Percentiles rank a stretch among this genome's conserved stretches.
phyloP scores from a whole-genome alignment of 139 green algal genomes.

The Volvox reticuliferus region DNA sequence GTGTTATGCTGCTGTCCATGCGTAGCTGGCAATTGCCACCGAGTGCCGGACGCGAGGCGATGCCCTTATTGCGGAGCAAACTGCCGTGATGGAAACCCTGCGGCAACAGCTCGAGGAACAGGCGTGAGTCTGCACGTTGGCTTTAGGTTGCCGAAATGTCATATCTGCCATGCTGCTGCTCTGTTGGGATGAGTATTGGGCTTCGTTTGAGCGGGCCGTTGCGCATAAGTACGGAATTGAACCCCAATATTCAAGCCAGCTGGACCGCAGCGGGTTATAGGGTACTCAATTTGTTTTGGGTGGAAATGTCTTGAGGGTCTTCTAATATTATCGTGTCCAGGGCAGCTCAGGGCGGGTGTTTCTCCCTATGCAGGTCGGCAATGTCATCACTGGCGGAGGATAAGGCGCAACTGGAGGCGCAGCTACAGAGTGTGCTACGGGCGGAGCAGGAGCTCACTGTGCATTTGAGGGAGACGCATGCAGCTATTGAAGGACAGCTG shows the following conservation, averaged over 20 bases:
- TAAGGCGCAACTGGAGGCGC: constrained; percentile 40
- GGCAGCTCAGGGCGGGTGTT: neutral
- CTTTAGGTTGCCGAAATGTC: too few species aligned
- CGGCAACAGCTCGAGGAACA: constrained; percentile 22
- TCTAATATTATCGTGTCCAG: too few species aligned
- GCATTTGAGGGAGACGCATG: constrained; percentile 43
- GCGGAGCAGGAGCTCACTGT: constrained; percentile 48
- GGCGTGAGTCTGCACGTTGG: constrained; percentile 9
- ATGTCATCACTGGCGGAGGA: neutral
- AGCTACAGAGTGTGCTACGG: constrained; percentile 34
- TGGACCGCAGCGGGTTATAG: too few species aligned
- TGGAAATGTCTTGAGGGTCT: too few species aligned
- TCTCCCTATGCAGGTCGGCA: neutral
- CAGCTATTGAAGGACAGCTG: constrained; percentile 45
- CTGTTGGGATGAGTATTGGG: too few species aligned
- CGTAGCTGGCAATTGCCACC: constrained; percentile 5
- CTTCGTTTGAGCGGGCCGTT: too few species aligned
- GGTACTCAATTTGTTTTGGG: too few species aligned
- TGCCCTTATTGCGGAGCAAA: constrained; percentile 27
- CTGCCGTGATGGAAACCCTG: neutral
- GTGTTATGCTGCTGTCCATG: neutral
- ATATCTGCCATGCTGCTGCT: too few species aligned
- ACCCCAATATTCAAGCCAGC: too few species aligned
- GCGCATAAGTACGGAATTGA: too few species aligned
- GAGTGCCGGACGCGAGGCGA: constrained; percentile 38